Evolutionary conservation across 257 asterid genomes (phyloP), one percentile per base, ranked within the genome.

Genomic region (Marsdenia floribunda): DNA sequence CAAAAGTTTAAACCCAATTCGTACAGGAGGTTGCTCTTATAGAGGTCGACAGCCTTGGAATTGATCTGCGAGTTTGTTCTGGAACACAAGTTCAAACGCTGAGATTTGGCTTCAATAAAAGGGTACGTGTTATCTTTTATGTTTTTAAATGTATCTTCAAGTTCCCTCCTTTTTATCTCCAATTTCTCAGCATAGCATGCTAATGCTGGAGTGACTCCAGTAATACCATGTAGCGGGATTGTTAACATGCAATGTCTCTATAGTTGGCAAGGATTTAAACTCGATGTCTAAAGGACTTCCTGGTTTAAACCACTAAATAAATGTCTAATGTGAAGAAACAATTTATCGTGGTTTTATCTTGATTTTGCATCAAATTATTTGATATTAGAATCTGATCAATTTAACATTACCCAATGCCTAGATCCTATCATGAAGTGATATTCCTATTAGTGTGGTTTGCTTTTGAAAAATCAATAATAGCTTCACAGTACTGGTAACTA

Each of bases 21-120:
- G 11, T 82, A 42, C 88, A 95, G 99, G 99, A 95, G 80, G 87
- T 90, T 63, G 89, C 89, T 79, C 89, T 95, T 52, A 87, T 87
- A 47, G 97, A 96, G 75, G 86, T 92, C n/a, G 99, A 95, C 86
- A 90, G 96, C 86, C 89, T 90, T 77, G 99, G 98, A 75, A 85
- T 90, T 81, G 99, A 95, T 84, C 84, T 95, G 87, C 85, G 99
- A 85, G 87, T 92, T 82, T 90, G 96, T 85, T 85, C 98, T 4
- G 99, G 96, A 75, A 88, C 87, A 24, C 98, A 92, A 84, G 91
- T 95, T 77, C 97, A 95, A 84, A 92, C 98, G 37, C 77, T 95
- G 78, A 96, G 98, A 54, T 92, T 95, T 80, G 81, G 96, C 61
- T 95, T 95, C 63, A 89, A 88, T 82, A 90, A 92, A 84, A 90